Evolutionary conservation across 2,329 filamentous ascomycete genomes (phyloP).

Genomic region (Juglanconis juglandina): DNA sequence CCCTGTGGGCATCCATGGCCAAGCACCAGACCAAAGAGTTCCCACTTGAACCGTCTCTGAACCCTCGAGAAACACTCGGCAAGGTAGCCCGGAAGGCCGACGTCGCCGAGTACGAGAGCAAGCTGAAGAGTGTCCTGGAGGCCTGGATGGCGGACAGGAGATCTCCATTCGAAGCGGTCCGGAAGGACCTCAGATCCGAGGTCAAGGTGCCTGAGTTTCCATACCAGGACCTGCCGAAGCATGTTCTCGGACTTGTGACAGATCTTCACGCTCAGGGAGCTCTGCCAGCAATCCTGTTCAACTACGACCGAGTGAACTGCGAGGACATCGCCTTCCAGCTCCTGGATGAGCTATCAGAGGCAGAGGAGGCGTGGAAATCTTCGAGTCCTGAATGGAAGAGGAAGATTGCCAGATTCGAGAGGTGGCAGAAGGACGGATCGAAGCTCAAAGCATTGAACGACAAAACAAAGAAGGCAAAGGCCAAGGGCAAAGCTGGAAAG

Average conservation of each 20-base stretch:
- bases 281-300: constrained; percentile 73
- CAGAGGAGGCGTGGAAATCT: constrained; percentile 56
- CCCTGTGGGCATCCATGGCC: constrained; percentile 62
- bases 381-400: constrained; percentile 57
- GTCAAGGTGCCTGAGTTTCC: constrained; percentile 6
- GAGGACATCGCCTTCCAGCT: constrained; percentile 55
- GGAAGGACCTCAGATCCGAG: constrained; percentile 41
- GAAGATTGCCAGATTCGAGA: constrained; percentile 55
- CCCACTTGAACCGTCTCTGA: constrained; percentile 46
- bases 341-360: constrained; percentile 47
- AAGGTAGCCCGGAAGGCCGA: constrained; percentile 60
- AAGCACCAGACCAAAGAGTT: constrained; percentile 51
- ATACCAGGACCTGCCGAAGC: constrained; percentile 4
- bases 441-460: constrained; percentile 6
- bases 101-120: constrained; percentile 61
- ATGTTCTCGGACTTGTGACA: constrained; percentile 7
- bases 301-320: constrained; percentile 66
- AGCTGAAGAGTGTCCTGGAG: constrained; percentile 55
- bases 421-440: constrained; percentile 29
- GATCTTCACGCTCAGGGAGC: constrained; percentile 47
- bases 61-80: constrained; percentile 48
- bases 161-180: constrained; percentile 41
- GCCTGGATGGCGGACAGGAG: constrained; percentile 55
- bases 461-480: constrained; percentile 6
- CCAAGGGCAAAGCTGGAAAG: constrained; percentile 35